Conservation (phyloP, 257 asterid species). For the Ilex asprella region DNA sequence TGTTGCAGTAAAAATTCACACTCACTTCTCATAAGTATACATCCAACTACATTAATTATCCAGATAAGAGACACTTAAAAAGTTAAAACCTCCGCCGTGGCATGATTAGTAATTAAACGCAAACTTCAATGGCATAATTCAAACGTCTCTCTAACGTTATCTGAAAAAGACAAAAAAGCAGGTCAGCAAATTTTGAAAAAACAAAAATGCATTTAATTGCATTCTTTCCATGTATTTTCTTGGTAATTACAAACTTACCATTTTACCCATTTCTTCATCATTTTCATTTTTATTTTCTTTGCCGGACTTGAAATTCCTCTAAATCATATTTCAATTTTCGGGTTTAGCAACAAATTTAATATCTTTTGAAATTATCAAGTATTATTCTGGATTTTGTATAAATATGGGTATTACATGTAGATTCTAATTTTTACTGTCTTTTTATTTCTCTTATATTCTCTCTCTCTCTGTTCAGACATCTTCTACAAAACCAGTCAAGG, state of each 20-base stretch:
- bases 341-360: slow-evolving; percentile 27
- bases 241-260: slow-evolving; percentile 3
- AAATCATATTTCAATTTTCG: slow-evolving; percentile 46
- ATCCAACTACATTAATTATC: too few species aligned
- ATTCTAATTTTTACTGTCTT: neutral
- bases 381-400: neutral
- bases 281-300: slow-evolving; percentile 19
- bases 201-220: neutral
- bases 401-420: slow-evolving; percentile 6
- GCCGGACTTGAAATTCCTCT: slow-evolving; percentile 40
- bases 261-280: slow-evolving; percentile 16
- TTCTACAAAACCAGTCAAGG: too few species aligned
- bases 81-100: slow-evolving; percentile 10
- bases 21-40: too few species aligned
- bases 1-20: too few species aligned
- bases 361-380: neutral
- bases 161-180: slow-evolving; percentile 34
- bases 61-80: too few species aligned
- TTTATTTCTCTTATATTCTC: neutral
- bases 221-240: slow-evolving; percentile 30
- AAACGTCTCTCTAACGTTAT: neutral
- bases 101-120: slow-evolving; percentile 22
- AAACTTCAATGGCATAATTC: slow-evolving; percentile 11
- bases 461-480: neutral
- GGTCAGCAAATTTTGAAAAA: slow-evolving; percentile 37